Conservation (phyloP, 441 rosid genomes). For the Omphalea diandra region DNA sequence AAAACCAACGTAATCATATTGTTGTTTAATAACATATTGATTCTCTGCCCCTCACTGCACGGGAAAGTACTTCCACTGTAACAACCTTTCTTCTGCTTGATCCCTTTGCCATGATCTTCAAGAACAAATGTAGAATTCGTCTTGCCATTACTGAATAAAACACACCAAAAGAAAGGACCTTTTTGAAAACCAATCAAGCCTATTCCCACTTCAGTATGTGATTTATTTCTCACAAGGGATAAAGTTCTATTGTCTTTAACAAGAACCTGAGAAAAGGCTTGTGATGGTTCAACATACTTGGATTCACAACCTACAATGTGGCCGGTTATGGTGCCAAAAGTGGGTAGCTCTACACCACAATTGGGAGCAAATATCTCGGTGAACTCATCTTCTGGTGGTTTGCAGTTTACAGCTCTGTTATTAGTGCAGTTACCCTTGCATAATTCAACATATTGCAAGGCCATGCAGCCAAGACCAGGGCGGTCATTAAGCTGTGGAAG, state of each 20-base stretch:
- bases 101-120: constrained; percentile 70
- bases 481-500: constrained; percentile 53
- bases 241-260: constrained; percentile 49
- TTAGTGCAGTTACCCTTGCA: constrained; percentile 73
- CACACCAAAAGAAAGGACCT: constrained; percentile 69
- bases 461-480: constrained; percentile 96
- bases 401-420: constrained; percentile 52
- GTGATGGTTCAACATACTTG: constrained; percentile 51
- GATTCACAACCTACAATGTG: constrained; percentile 70
- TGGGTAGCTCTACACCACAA: constrained; percentile 80
- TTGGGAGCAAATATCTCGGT: constrained; percentile 79
- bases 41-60: constrained; percentile 51
- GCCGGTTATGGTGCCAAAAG: constrained; percentile 68
- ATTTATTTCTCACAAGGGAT: constrained; percentile 54
- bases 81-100: constrained; percentile 76
- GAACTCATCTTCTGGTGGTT: constrained; percentile 72
- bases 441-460: constrained; percentile 63
- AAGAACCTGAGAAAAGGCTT: constrained; percentile 60
- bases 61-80: constrained; percentile 67
- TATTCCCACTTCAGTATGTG: constrained; percentile 68
- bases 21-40: constrained; percentile 24
- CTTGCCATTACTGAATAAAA: constrained; percentile 56
- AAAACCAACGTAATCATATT: constrained; percentile 21
- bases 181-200: constrained; percentile 66
- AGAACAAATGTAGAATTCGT: constrained; percentile 67